Percentiles rank a stretch among this genome's conserved stretches.
phyloP scores from a whole-genome alignment of 1,139 yeast genomes.

The Blastobotrys serpentis region DNA sequence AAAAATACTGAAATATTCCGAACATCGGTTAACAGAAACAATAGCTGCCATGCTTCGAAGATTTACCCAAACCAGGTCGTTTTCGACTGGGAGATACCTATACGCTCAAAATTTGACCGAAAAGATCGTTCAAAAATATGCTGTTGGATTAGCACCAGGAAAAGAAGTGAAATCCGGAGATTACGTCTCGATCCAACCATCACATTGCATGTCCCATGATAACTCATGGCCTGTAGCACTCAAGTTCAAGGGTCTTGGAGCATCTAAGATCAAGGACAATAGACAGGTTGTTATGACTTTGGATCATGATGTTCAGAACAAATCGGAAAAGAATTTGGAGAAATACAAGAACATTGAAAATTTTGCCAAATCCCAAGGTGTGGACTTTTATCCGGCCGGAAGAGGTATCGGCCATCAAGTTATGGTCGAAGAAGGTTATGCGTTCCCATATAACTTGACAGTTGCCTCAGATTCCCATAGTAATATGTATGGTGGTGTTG shows the following conservation, averaged over 20 bases:
- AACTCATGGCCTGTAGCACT: slow-evolving; percentile 99
- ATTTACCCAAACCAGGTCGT: slow-evolving; percentile 10
- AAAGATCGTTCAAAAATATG: slow-evolving; percentile 89
- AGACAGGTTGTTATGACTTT: slow-evolving; percentile 92
- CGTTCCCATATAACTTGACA: slow-evolving; percentile 87
- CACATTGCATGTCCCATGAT: slow-evolving; percentile 98
- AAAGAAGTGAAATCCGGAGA: slow-evolving; percentile 85
- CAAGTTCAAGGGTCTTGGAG: slow-evolving; percentile 94
- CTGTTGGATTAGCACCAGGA: slow-evolving; percentile 72
- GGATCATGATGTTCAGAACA: slow-evolving; percentile 97
- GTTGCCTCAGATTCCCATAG: slow-evolving; percentile 99
- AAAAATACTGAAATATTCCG: neutral
- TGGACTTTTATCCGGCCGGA: slow-evolving; percentile 97
- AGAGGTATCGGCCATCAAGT: slow-evolving; percentile 99
- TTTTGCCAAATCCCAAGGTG: slow-evolving; percentile 88
- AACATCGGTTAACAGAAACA: neutral
- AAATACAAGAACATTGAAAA: slow-evolving; percentile 85
- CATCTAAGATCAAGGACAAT: slow-evolving; percentile 74
- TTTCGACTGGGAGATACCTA: slow-evolving; percentile 12
- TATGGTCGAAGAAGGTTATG: slow-evolving; percentile 98
- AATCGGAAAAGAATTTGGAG: slow-evolving; percentile 77
- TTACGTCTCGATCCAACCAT: slow-evolving; percentile 91
- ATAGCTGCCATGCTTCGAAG: neutral
- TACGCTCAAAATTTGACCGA: slow-evolving; percentile 78
- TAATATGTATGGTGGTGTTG: slow-evolving; percentile 96